Percentiles rank a stretch among this genome's conserved stretches.
phyloP scores from a whole-genome alignment of 2,329 filamentous ascomycete species.

The Talaromyces atroroseus region DNA sequence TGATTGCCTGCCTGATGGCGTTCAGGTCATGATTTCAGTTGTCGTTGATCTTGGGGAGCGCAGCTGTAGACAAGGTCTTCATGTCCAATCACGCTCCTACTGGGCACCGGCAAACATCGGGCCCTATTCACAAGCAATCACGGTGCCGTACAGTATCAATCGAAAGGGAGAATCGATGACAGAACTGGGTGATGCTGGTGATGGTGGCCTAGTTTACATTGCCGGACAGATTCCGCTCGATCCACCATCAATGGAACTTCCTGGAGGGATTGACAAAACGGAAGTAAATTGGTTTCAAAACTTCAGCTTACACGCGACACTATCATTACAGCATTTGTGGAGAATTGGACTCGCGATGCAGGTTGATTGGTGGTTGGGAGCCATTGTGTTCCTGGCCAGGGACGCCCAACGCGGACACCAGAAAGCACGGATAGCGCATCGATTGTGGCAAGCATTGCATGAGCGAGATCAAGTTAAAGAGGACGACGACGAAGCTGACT shows the following conservation, averaged over 20 bases:
- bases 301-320: slow-evolving; percentile 55
- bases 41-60: slow-evolving; percentile 37
- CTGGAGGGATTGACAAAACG: slow-evolving; percentile 19
- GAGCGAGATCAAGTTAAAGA: slow-evolving; percentile 26
- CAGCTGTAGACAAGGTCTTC: slow-evolving; percentile 52
- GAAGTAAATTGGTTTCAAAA: slow-evolving; percentile 24
- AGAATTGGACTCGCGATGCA: slow-evolving; percentile 68
- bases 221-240: slow-evolving; percentile 90
- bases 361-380: slow-evolving; percentile 69
- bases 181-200: slow-evolving; percentile 15
- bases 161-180: not conserved
- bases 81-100: slow-evolving; percentile 90
- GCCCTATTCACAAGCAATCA: slow-evolving; percentile 86
- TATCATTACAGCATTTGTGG: slow-evolving; percentile 86
- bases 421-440: slow-evolving; percentile 35
- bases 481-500: slow-evolving; percentile 47
- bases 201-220: slow-evolving; percentile 53
- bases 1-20: slow-evolving; percentile 53
- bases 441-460: slow-evolving; percentile 43
- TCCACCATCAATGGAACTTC: slow-evolving; percentile 66
- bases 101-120: slow-evolving; percentile 98
- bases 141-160: slow-evolving; percentile 40
- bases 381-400: slow-evolving; percentile 65
- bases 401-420: slow-evolving; percentile 23
- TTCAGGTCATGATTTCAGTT: slow-evolving; percentile 57